Conservation (phyloP, 2,329 filamentous ascomycete species). For the Trichoderma citrinoviride region DNA sequence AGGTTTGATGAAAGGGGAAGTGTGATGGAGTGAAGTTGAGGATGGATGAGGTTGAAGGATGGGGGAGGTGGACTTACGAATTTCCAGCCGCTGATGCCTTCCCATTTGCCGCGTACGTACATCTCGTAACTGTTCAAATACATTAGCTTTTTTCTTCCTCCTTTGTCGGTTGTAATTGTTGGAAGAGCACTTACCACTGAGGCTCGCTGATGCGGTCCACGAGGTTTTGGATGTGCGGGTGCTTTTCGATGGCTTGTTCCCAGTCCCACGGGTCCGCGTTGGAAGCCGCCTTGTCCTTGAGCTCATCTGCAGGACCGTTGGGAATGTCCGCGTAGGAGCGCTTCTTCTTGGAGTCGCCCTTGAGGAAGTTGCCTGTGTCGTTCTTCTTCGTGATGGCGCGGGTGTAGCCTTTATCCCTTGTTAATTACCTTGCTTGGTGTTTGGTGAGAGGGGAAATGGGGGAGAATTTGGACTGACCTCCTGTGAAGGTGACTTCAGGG, state of each 20-base stretch:
- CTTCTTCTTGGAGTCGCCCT: slow-evolving; percentile 9
- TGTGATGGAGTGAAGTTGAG: neutral
- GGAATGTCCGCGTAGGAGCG: slow-evolving; percentile 15
- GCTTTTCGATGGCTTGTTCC: slow-evolving; percentile 3
- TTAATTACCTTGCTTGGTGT: neutral
- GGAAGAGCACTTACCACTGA: neutral
- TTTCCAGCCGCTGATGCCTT: slow-evolving; percentile 17
- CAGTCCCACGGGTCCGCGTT: slow-evolving; percentile 13
- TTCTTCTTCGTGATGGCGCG: slow-evolving; percentile 8
- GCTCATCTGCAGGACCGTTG: slow-evolving; percentile 6
- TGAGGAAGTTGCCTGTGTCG: slow-evolving; percentile 13
- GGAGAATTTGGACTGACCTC: neutral
- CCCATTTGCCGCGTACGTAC: slow-evolving; percentile 19
- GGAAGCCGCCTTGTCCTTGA: slow-evolving; percentile 12
- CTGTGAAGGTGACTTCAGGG: slow-evolving; percentile 18
- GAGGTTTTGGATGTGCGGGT: slow-evolving; percentile 5
- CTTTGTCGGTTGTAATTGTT: neutral
- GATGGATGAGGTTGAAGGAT: neutral
- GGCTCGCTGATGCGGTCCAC: slow-evolving; percentile 18
- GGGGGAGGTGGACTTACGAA: slow-evolving; percentile 1
- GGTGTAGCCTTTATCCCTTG: neutral
- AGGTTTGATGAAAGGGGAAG: too few species aligned
- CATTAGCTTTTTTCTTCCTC: neutral
- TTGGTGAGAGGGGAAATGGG: neutral
- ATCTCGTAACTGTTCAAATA: slow-evolving; percentile 1